Percentiles rank a stretch among this genome's conserved stretches.
Conservation (phyloP, 1,284 basidiomycete genomes). For the Irpex sp. region DNA sequence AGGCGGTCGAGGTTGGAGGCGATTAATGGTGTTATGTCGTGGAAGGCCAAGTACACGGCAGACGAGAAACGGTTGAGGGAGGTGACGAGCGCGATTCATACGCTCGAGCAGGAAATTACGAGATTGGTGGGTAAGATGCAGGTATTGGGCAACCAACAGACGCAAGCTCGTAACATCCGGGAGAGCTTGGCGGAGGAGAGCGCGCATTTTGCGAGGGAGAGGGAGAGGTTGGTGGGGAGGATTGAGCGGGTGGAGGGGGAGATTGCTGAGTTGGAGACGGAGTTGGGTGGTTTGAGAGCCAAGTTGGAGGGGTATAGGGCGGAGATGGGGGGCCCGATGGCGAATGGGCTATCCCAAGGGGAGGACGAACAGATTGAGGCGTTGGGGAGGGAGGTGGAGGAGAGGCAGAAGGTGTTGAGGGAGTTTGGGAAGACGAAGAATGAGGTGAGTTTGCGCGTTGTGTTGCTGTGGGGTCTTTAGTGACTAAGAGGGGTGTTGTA, state of each 20-base stretch:
- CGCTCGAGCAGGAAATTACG: slow-evolving; percentile 88
- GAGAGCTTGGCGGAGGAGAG: slow-evolving; percentile 69
- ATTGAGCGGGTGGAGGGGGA: slow-evolving; percentile 66
- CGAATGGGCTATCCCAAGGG: slow-evolving; percentile 65
- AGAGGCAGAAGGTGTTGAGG: slow-evolving; percentile 65
- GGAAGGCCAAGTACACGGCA: slow-evolving; percentile 71
- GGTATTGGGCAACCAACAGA: slow-evolving; percentile 66
- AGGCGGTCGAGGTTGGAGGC: slow-evolving; percentile 88
- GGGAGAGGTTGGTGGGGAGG: slow-evolving; percentile 64
- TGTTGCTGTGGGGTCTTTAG: slow-evolving; percentile 2
- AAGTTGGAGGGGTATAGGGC: slow-evolving; percentile 62
- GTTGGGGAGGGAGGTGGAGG: slow-evolving; percentile 78
- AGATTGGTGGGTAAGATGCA: slow-evolving; percentile 73
- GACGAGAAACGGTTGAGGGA: slow-evolving; percentile 68
- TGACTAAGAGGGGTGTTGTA: slow-evolving; percentile 27
- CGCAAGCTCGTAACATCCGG: slow-evolving; percentile 67
- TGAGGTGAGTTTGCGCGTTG: slow-evolving; percentile 51
- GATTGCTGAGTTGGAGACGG: slow-evolving; percentile 70
- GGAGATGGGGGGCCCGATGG: slow-evolving; percentile 79
- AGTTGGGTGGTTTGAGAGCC: slow-evolving; percentile 56
- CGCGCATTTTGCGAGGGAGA: slow-evolving; percentile 60
- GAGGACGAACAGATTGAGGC: slow-evolving; percentile 70
- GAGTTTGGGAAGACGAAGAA: slow-evolving; percentile 69
- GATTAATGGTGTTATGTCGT: slow-evolving; percentile 75
- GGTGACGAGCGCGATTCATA: slow-evolving; percentile 66